phyloP scores from a whole-genome alignment of 1,284 basidiomycete species.

The Athelia sp. region DNA sequence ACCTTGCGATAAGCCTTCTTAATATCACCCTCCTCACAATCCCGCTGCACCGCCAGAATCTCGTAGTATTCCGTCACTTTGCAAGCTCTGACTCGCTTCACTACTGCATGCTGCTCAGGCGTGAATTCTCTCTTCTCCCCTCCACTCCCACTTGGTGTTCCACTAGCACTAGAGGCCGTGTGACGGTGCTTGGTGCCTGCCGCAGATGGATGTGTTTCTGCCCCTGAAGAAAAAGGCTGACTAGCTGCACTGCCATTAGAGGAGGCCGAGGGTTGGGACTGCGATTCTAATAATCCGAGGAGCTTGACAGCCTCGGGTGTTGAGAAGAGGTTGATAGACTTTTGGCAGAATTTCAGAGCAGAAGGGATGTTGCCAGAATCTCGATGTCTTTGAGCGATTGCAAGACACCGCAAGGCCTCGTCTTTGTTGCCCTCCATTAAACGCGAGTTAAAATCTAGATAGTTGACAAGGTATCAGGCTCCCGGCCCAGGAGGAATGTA shows the following conservation, averaged over 20 bases:
- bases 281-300: slow-evolving; percentile 50
- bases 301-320: slow-evolving; percentile 76
- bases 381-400: slow-evolving; percentile 72
- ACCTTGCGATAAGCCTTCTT: slow-evolving; percentile 99
- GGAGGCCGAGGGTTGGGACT: slow-evolving; percentile 28
- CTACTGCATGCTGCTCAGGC: slow-evolving; percentile 78
- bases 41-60: slow-evolving; percentile 81
- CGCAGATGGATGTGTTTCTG: slow-evolving; percentile 66
- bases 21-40: slow-evolving; percentile 85
- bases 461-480: not conserved
- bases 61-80: slow-evolving; percentile 92
- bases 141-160: slow-evolving; percentile 49
- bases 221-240: slow-evolving; percentile 30
- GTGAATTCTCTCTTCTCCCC: slow-evolving; percentile 85
- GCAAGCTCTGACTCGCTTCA: slow-evolving; percentile 84
- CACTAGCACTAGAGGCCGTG: slow-evolving; percentile 31
- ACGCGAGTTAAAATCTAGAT: not conserved
- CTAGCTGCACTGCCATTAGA: not conserved
- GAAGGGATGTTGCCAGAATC: slow-evolving; percentile 68
- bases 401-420: slow-evolving; percentile 78
- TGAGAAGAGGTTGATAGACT: slow-evolving; percentile 81
- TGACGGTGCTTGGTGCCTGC: slow-evolving; percentile 57
- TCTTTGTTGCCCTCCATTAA: slow-evolving; percentile 87
- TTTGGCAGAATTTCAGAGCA: slow-evolving; percentile 88
- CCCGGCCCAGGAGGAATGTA: too few species aligned